These are phyloP conservation scores for Corniculantispora saksenae DNA, from an alignment of 2,329 filamentous ascomycete genomes.

Conservation along the genomic window DNA sequence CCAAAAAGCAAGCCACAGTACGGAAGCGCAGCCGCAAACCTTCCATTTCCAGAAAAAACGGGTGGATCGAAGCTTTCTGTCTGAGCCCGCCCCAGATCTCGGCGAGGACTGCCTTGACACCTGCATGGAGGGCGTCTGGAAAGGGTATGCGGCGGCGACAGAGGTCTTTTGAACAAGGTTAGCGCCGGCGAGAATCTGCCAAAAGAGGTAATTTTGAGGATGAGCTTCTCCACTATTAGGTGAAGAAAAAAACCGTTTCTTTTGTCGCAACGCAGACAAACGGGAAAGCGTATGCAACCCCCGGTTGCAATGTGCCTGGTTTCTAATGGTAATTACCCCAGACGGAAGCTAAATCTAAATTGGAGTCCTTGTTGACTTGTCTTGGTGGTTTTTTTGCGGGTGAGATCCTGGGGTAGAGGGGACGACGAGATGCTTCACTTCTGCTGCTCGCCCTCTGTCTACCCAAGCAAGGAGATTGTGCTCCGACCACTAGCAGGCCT, in stretches of 20 bases:
- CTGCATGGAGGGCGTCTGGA: neutral
- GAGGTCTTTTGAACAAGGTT: neutral
- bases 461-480: neutral
- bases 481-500: neutral
- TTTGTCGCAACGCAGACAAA: neutral
- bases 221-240: neutral
- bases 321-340: slow-evolving; percentile 13
- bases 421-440: slow-evolving; percentile 5
- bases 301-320: neutral
- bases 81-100: slow-evolving; percentile 10
- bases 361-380: neutral
- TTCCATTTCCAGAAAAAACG: neutral
- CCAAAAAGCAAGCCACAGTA: neutral
- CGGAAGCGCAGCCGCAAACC: slow-evolving; percentile 8
- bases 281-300: neutral
- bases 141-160: neutral
- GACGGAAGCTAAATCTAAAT: slow-evolving; percentile 20
- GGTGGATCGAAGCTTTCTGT: slow-evolving; percentile 8
- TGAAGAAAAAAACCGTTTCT: neutral
- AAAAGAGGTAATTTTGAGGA: neutral
- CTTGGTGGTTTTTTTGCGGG: slow-evolving; percentile 1
- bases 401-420: slow-evolving; percentile 18
- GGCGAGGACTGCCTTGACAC: slow-evolving; percentile 5
- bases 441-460: neutral
- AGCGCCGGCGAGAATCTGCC: neutral